Base-by-base conservation (phyloP, 1,284 basidiomycete species). In the Sphaerobolus stellatus region DNA sequence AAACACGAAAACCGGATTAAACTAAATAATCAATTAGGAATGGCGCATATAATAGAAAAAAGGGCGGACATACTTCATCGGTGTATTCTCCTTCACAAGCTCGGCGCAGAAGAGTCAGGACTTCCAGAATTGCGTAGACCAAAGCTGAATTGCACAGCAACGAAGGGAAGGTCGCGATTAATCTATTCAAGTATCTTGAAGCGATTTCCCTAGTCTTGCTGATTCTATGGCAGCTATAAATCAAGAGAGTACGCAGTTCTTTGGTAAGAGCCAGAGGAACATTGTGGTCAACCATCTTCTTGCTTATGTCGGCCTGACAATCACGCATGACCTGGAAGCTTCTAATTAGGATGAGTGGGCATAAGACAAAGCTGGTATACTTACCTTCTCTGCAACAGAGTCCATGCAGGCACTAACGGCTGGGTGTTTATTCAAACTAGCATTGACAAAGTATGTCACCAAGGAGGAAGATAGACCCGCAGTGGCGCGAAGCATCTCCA, bases 101-200 rank as follows among this genome's bases (percentile, higher is more conserved):
- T 50, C 86, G 82, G 53, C 94, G 84, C 60, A 99, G 75, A 13
- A 98, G 77, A 0, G 96, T 98, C 56, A 99, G 77, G 41, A 94
- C 87, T 68, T 99, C 97, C 41, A 99, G 78, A 56, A 98, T 88
- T 27, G 90, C 84, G 61, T 88, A 92, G 5, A 99, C 91, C 31
- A 98, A 80, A 13, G 88, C 81, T 11, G 88, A 82, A 66, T 96
- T 90, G 70, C 95, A 98, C 80, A 98, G 88, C 57, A 99, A 75
- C 7, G 93, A 94, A 1, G 97, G 95, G 72, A 98, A 97, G 1
- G 90, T 92, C n/a, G 86, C 88, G 60, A 98, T 84, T 44, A 99
- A 76, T 36, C 86, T 83, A 70, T 94, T 85, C 25, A 97, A 78
- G 66, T 92, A 97, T 68, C 82, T 85, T 51, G 87, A 81, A 1